phyloP scores from a whole-genome alignment of 2,329 filamentous ascomycete genomes.

The Hymenoscyphus fraxineus region DNA sequence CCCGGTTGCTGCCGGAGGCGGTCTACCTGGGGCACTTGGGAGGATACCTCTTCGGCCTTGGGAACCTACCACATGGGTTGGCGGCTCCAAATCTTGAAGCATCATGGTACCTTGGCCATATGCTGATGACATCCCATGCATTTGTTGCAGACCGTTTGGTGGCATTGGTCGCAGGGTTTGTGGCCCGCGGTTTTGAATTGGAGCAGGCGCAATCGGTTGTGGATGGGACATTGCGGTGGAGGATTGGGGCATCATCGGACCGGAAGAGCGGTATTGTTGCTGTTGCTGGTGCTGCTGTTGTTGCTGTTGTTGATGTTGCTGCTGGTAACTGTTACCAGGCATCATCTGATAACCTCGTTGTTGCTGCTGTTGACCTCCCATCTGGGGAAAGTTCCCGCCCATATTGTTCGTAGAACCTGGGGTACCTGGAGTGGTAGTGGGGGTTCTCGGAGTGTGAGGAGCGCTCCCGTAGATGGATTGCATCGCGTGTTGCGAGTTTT shows the following conservation, averaged over 20 bases:
- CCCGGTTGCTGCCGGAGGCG: conserved; percentile 69
- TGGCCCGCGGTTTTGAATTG: conserved; percentile 51
- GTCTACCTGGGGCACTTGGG: conserved; percentile 82
- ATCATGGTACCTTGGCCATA: conserved; percentile 60
- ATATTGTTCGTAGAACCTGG: conserved; percentile 53
- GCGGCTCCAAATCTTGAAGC: conserved; percentile 57
- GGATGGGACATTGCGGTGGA: conserved; percentile 66
- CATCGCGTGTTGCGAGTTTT: conserved; percentile 46
- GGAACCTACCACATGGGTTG: conserved; percentile 90
- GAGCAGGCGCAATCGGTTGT: conserved; percentile 72
- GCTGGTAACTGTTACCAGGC: conserved; percentile 30
- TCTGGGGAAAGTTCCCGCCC: conserved; percentile 50
- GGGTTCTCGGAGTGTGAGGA: conserved; percentile 56
- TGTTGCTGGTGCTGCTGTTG: conserved; percentile 7
- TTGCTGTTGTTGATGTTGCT: conserved; percentile 38
- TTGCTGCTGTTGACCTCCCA: conserved; percentile 39
- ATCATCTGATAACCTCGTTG: conserved; percentile 29
- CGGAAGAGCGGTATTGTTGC: conserved; percentile 49
- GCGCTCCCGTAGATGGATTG: conserved; percentile 48
- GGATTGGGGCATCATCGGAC: conserved; percentile 62
- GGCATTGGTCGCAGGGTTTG: conserved; percentile 66
- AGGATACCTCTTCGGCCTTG: conserved; percentile 89
- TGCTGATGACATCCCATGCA: conserved; percentile 54
- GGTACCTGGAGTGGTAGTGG: conserved; percentile 57
- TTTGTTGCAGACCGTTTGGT: conserved; percentile 53